Base-by-base conservation (phyloP, 148 eudicot species). In the Beta vulgaris region DNA sequence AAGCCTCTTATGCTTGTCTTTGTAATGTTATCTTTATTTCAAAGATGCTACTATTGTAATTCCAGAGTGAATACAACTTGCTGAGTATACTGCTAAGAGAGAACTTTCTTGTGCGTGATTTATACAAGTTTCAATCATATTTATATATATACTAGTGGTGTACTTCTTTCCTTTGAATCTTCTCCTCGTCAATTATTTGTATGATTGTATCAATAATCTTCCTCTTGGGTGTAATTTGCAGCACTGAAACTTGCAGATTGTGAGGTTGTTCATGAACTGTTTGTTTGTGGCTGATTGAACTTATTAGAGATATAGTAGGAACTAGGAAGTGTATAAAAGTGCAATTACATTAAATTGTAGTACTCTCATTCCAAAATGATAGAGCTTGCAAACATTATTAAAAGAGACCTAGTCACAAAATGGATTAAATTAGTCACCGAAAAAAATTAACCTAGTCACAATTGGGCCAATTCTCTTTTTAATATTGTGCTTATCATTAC, bases 71-170 rank as follows among this genome's bases (percentile, higher is more conserved):
- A 53, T 57, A 35, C 34, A 48, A 42, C 57, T 68, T 76, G n/a
- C 63, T 51, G 71, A 73, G 53, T 57, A 28, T 42, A 42, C 49
- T 51, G 26, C 32, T 46, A 60, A 40, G 40, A 64, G 63, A 40
- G 68, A 69, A 59, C 42, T 76, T 68, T 68, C 57, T 6, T 21
- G 67, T 4, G 34, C 73, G 6, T 51, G 49, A 15, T 74, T 35
- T 51, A 48, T 43, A 36, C 57, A 62, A 44, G 7, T 61, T 43
- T 14, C 32, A 21, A 60, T 26, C 68, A 34, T 15, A 68, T 43
- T 28, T 11, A 65, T n/a, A 2, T 49, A n/a, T 75, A 36, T 64
- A 32, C 13, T 28, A 65, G 53, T 34, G 36, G 5, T 44, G 19
- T 54, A 4, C 29, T 51, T 48, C 46, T 71, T 25, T 51, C 40